These are phyloP conservation scores for Monosporascus sp. DNA, from an alignment of 2,329 filamentous ascomycete species.

Conservation along the genomic window DNA sequence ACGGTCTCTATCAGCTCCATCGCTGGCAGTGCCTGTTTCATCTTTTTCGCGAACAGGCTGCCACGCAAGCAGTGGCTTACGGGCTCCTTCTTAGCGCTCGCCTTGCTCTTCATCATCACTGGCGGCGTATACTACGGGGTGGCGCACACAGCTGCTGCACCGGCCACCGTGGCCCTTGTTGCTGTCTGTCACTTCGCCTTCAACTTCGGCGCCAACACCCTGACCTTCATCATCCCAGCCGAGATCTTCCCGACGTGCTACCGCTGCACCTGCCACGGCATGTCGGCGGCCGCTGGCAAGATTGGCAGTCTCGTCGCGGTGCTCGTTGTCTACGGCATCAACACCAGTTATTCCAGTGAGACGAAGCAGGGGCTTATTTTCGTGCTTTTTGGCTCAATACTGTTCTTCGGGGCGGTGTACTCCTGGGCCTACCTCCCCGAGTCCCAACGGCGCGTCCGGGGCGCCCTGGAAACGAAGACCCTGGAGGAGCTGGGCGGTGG, in stretches of 20 bases:
- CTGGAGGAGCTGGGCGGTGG: constrained; percentile 49
- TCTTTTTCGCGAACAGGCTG: constrained; percentile 42
- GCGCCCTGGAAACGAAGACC: constrained; percentile 39
- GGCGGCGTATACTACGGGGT: constrained; percentile 47
- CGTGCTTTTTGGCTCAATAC: constrained; percentile 45
- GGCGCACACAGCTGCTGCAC: constrained; percentile 26
- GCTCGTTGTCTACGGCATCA: constrained; percentile 38
- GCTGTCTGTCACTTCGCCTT: constrained; percentile 51
- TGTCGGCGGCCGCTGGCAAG: constrained; percentile 57
- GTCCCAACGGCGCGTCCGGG: constrained; percentile 35
- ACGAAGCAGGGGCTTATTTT: constrained; percentile 46
- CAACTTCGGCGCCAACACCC: constrained; percentile 56
- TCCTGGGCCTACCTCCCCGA: constrained; percentile 50
- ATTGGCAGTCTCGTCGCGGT: constrained; percentile 32
- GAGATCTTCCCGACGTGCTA: constrained; percentile 63
- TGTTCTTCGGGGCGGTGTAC: constrained; percentile 43
- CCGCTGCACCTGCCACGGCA: constrained; percentile 57
- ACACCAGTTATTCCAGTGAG: constrained; percentile 35
- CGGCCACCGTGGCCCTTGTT: constrained; percentile 42
- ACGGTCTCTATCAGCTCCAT: constrained; percentile 49
- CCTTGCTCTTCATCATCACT: constrained; percentile 42
- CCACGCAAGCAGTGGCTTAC: constrained; percentile 47
- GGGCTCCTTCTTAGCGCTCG: constrained; percentile 41
- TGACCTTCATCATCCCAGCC: constrained; percentile 60
- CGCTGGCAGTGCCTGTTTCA: constrained; percentile 44